phyloP scores from a whole-genome alignment of 768 basidiomycete species.

The Crepidotus variabilis region DNA sequence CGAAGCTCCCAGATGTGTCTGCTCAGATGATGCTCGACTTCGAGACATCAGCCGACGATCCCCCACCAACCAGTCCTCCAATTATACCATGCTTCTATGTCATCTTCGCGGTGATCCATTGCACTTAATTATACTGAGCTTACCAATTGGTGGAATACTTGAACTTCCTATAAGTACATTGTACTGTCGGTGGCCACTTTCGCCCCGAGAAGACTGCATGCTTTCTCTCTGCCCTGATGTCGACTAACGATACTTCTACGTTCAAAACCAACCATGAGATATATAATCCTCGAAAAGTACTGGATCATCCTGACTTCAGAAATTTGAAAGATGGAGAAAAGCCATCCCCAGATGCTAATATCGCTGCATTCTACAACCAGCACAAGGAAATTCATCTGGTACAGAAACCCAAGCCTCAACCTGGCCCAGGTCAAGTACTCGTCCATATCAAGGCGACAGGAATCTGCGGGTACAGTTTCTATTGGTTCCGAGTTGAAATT shows the following conservation, averaged over 20 bases:
- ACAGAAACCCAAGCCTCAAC: constrained; percentile 56
- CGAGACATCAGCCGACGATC: too few species aligned
- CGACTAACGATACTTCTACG: neutral
- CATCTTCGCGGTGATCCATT: too few species aligned
- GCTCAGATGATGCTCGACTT: too few species aligned
- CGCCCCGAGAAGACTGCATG: too few species aligned
- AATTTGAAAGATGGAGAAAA: constrained; percentile 47
- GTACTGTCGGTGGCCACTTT: too few species aligned
- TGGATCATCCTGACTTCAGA: constrained; percentile 53
- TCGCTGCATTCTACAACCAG: constrained; percentile 65
- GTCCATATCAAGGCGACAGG: constrained; percentile 66
- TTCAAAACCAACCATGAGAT: constrained; percentile 29
- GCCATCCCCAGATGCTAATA: constrained; percentile 44
- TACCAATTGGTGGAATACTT: too few species aligned
- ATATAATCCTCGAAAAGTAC: constrained; percentile 53
- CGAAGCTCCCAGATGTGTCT: too few species aligned
- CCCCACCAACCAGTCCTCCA: too few species aligned
- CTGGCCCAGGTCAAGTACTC: constrained; percentile 63
- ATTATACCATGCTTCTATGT: too few species aligned
- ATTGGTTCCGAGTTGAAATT: neutral
- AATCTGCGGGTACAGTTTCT: constrained; percentile 51
- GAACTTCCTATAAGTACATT: too few species aligned
- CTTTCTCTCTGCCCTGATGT: too few species aligned
- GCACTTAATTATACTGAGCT: too few species aligned
- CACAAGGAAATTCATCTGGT: constrained; percentile 62